Conservation (phyloP, 306 rosid species). For the Quercus aquifolioides region DNA sequence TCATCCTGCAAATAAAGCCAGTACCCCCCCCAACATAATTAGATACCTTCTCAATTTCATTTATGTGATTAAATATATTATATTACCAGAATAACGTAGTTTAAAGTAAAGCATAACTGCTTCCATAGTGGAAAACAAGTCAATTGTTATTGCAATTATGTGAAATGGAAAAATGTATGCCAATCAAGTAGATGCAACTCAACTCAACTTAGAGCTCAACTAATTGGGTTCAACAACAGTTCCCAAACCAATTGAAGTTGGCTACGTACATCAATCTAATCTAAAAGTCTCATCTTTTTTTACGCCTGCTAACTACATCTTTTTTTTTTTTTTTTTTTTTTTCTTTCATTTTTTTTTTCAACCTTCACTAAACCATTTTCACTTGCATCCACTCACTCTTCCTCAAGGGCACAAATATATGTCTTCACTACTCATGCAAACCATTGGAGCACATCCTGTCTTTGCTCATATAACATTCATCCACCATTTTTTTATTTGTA, state of each 20-base stretch:
- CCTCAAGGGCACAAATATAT: neutral
- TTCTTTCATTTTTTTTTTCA: neutral
- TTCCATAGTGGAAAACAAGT: neutral
- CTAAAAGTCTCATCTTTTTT: neutral
- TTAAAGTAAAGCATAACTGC: neutral
- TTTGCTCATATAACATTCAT: no score
- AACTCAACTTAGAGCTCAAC: neutral
- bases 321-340: neutral
- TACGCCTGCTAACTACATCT: neutral
- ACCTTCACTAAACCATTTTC: neutral
- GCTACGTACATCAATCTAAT: neutral
- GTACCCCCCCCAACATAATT: neutral
- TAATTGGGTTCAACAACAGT: neutral
- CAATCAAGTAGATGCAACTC: neutral
- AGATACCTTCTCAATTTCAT: neutral
- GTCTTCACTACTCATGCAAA: neutral
- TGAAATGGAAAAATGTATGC: neutral
- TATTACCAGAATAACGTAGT: neutral
- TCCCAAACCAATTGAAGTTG: neutral
- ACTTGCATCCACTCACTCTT: neutral
- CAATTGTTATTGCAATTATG: neutral
- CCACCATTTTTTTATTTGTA: no score
- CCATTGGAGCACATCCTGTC: neutral
- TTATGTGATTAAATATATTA: neutral
- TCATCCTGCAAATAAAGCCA: slow-evolving; percentile 66